Evolutionary conservation across 805 yeast species (phyloP), one percentile per base, ranked within the genome.

Genomic region (Lipomyces kockii): DNA sequence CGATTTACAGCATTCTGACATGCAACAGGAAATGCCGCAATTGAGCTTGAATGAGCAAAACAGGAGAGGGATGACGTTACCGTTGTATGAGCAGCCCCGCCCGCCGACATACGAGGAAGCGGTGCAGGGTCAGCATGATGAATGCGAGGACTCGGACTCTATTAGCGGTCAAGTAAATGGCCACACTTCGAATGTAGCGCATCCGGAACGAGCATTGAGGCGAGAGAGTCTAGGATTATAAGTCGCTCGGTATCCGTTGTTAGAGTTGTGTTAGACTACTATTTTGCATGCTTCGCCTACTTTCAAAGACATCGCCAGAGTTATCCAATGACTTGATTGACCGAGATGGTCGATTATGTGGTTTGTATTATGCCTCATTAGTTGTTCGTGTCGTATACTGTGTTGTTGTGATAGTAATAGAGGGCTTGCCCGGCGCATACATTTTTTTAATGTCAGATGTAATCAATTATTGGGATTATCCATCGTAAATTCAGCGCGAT

Each of bases 101-200:
- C 49, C 49, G 49, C 49, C 49, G 49, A 17, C 49, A 17, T 43
- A 43, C 22, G 49, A 43, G 49, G 49, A 43, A n/a, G 49, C 49
- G 12, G 49, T 43, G 49, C 49, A 43, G 22, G 11, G 49, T 5
- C 49, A 6, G 49, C 20, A 43, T 6, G 49, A 1, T 17, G 22
- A 17, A n/a, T 43, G 49, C 49, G 49, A 43, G 20, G 49, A 8
- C 14, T 43, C 49, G 22, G 22, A n/a, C 12, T 17, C 22, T 17
- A n/a, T n/a, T n/a, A 6, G 49, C 22, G 22, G 20, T n/a, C 49
- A 17, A 43, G 49, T 17, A n/a, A n/a, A n/a, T n/a, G 49, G 49
- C 22, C 49, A n/a, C 9, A 17, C 49, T n/a, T 3, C 25, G 14
- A 17, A 43, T n/a, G 49, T 43, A 8, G 49, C 22, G 49, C 20